Conservation (phyloP, 106 monocot genomes). For the Narthecium ossifragum region DNA sequence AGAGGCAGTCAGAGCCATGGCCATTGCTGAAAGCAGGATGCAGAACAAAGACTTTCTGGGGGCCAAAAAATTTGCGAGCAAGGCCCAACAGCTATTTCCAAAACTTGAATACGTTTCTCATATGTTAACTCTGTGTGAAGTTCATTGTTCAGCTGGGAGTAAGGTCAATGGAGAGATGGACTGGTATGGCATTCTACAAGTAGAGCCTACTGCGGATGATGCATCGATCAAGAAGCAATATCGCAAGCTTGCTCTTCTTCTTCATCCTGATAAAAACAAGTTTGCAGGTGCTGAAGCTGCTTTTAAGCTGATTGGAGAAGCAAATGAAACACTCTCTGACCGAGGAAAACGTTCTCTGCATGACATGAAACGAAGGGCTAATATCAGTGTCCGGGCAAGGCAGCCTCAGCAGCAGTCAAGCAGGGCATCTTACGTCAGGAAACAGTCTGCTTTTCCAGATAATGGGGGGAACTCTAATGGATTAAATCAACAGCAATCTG, state of each 20-base stretch:
- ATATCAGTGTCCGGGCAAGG: neutral
- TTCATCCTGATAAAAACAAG: constrained; percentile 87
- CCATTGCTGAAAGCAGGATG: constrained; percentile 63
- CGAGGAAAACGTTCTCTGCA: constrained; percentile 30
- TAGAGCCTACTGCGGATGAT: constrained; percentile 49
- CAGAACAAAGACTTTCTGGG: constrained; percentile 43
- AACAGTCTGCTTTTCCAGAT: neutral
- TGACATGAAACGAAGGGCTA: constrained; percentile 42
- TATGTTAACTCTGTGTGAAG: constrained; percentile 72
- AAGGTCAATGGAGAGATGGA: constrained; percentile 44
- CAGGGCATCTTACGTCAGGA: constrained; percentile 1
- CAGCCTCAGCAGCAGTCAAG: constrained; percentile 13
- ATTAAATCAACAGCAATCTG: constrained; percentile 17
- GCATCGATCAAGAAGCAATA: constrained; percentile 56
- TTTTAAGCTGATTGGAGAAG: constrained; percentile 74
- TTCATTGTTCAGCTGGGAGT: constrained; percentile 47
- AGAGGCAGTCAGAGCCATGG: constrained; percentile 69
- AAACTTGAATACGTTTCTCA: constrained; percentile 64
- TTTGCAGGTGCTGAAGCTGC: constrained; percentile 82
- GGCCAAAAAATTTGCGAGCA: constrained; percentile 51
- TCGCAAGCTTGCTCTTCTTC: constrained; percentile 59
- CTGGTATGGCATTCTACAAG: constrained; percentile 68
- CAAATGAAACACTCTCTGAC: constrained; percentile 44
- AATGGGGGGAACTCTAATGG: neutral
- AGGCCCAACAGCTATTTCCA: constrained; percentile 63